These are phyloP conservation scores for Dentipellis fragilis DNA, from an alignment of 768 basidiomycete species.

Conservation along the genomic window DNA sequence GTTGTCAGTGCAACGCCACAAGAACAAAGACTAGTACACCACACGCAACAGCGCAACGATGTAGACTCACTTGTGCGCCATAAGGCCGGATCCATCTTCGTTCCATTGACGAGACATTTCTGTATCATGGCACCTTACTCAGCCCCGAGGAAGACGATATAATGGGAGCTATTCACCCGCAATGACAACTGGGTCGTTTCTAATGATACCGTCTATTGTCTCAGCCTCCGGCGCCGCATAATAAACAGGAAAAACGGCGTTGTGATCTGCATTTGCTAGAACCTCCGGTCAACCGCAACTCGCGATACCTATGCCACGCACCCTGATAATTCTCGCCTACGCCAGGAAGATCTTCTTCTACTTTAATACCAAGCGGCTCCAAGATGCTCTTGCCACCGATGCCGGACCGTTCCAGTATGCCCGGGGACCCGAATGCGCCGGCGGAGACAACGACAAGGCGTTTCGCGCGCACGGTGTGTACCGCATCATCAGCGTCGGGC, in stretches of 20 bases:
- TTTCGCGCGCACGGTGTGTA: constrained; percentile 18
- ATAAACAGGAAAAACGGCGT: constrained; percentile 15
- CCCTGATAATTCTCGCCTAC: constrained; percentile 35
- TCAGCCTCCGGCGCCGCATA: constrained; percentile 10
- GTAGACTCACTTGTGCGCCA: constrained; percentile 51
- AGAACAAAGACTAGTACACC: too few species aligned
- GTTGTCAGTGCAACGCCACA: too few species aligned
- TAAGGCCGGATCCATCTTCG: constrained; percentile 32
- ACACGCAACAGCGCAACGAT: too few species aligned
- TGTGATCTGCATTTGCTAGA: constrained; percentile 14
- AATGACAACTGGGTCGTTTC: constrained; percentile 8
- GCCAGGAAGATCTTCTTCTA: constrained; percentile 28
- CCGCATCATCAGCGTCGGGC: constrained; percentile 7
- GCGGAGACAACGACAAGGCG: constrained; percentile 29
- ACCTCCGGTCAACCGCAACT: not conserved
- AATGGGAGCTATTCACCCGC: constrained; percentile 9
- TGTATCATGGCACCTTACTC: too few species aligned
- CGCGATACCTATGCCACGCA: too few species aligned
- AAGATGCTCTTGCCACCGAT: constrained; percentile 27
- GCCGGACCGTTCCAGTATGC: constrained; percentile 45
- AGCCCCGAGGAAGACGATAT: too few species aligned
- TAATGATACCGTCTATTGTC: constrained; percentile 15
- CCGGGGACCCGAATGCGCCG: constrained; percentile 33
- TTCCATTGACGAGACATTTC: constrained; percentile 26
- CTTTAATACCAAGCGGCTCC: constrained; percentile 18